phyloP scores from a whole-genome alignment of 2,329 filamentous ascomycete genomes.

The Aspergillus sp. region DNA sequence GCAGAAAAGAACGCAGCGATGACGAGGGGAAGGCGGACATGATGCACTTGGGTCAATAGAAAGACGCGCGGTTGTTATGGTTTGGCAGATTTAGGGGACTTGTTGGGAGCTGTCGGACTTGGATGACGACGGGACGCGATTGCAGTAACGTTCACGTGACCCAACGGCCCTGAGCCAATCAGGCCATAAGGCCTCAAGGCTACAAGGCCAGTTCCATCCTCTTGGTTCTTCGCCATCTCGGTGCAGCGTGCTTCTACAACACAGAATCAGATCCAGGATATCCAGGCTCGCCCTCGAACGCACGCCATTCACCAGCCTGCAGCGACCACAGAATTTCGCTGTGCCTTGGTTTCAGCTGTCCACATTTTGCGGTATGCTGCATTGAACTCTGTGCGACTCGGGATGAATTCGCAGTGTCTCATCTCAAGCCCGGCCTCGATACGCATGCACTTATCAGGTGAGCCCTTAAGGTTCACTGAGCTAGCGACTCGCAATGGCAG shows the following conservation, averaged over 20 bases:
- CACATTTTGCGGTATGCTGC: not conserved
- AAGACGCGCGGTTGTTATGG: not conserved
- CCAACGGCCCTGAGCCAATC: not conserved
- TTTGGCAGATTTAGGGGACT: not conserved
- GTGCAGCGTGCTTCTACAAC: not conserved
- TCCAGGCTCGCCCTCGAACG: not conserved
- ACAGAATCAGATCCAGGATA: not conserved
- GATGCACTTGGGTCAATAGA: not conserved
- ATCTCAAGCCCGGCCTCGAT: not conserved
- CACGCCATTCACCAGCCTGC: not conserved
- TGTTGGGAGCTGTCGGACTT: conserved; percentile 14
- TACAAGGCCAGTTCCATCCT: not conserved
- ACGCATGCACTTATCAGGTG: not conserved
- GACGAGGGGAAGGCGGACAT: conserved; percentile 50
- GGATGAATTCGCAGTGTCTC: not conserved
- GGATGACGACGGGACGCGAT: too few relatives aligned
- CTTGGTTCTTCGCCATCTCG: not conserved
- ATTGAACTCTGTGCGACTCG: not conserved
- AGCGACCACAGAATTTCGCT: not conserved
- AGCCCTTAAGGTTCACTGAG: too few relatives aligned
- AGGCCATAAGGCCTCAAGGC: not conserved
- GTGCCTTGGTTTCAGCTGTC: not conserved
- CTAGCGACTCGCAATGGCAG: not conserved
- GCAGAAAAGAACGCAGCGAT: conserved; percentile 51
- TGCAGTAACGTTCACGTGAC: not conserved